Base-by-base conservation (phyloP, 2,329 filamentous ascomycete species). In the Plenodomus tracheiphilus region DNA sequence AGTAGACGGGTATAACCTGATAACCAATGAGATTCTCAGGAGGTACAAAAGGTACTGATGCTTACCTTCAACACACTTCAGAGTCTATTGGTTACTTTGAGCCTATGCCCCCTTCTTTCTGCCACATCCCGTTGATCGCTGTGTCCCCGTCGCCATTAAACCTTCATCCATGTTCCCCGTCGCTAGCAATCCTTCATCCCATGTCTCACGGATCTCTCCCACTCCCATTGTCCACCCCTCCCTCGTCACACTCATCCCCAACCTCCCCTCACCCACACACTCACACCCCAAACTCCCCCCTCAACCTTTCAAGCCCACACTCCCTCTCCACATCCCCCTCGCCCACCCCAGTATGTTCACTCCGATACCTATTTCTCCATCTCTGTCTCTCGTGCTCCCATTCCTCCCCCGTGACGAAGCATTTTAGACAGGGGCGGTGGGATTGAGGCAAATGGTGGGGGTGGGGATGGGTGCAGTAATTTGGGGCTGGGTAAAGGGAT, bases 361-460 rank as follows among this genome's bases (percentile, higher is more conserved):
- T 30, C 20, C 35, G 17, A 50, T 66, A 67, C 20, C 38, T 40
- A 7, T 49, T 46, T 49, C 62, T 54, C 60, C 57, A 66, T 6
- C 25, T n/a, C 8, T 16, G 17, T 11, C 53, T 44, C 19, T 53
- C 17, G 1, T 4, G 15, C 37, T 46, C 41, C 50, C 58, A 68
- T 46, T 58, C 6, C 28, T 7, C 6, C 4, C 37, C 0, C 56
- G 54, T 25, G 49, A 22, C 41, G 59, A 34, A 70, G 47, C 66
- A 71, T 6, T 45, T 40, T 16, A 58, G 21, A 28, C 68, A 71
- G 4, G 68, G 66, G 28, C 53, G 54, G 13, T 39, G 39, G 21
- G 56, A 59, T 4, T 21, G 30, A 2, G 56, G 49, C 1, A 61
- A 42, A 19, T 56, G 42, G 34, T 41, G 58, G n/a, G 55, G 52